Percentiles rank a stretch among this genome's conserved stretches.
Conservation (phyloP, 805 yeast genomes). For the Debaryomyces prosopidis region DNA sequence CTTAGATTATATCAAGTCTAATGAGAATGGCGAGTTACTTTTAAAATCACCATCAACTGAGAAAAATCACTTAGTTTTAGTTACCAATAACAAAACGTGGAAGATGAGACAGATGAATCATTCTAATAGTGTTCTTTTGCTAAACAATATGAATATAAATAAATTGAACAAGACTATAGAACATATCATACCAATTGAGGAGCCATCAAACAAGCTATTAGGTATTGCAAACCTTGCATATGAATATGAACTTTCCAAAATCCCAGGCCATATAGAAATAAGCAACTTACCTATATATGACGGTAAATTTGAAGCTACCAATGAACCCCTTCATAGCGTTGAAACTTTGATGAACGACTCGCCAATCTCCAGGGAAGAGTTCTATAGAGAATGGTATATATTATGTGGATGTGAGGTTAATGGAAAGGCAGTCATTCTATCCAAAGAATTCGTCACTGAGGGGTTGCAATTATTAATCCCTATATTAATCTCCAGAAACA, state of each 20-base stretch:
- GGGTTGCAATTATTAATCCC: constrained; percentile 27
- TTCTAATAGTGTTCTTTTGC: constrained; percentile 74
- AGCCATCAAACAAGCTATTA: constrained; percentile 15
- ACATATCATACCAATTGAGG: background rate
- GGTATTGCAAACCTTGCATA: constrained; percentile 30
- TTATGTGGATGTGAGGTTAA: constrained; percentile 57
- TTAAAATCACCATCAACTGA: constrained; percentile 33
- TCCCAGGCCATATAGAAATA: constrained; percentile 30
- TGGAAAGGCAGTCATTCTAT: constrained; percentile 39
- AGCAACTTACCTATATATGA: constrained; percentile 25
- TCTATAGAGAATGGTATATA: constrained; percentile 50
- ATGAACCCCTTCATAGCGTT: constrained; percentile 16
- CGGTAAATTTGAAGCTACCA: constrained; percentile 8
- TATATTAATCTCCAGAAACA: constrained; percentile 22
- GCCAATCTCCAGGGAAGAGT: constrained; percentile 57
- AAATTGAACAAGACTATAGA: constrained; percentile 2
- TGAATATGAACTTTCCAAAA: constrained; percentile 34
- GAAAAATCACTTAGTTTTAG: constrained; percentile 53
- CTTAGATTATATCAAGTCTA: constrained; percentile 30
- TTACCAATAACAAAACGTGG: constrained; percentile 61
- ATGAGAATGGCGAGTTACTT: constrained; percentile 25
- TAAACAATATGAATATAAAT: constrained; percentile 25
- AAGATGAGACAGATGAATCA: constrained; percentile 77
- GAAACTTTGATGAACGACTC: constrained; percentile 41
- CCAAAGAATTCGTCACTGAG: constrained; percentile 23